These are phyloP conservation scores for Andrographis paniculata DNA, from an alignment of 305 asterid genomes.

Conservation along the genomic window DNA sequence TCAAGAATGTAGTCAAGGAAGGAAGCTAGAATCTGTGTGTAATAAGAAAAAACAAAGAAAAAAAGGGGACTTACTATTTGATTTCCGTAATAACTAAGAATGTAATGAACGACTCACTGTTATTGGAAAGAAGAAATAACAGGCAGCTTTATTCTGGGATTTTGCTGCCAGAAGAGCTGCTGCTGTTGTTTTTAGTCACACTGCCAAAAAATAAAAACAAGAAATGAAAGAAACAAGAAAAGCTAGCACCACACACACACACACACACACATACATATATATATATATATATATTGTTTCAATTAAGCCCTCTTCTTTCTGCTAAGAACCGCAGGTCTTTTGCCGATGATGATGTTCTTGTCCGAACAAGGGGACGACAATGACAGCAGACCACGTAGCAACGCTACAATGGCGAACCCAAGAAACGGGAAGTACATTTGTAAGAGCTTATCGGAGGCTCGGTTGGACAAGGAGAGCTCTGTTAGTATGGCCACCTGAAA, in stretches of 20 bases:
- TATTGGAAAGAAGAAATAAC: too few species aligned
- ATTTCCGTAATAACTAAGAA: not conserved
- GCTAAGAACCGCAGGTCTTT: constrained; percentile 25
- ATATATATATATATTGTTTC: too few species aligned
- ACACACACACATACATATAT: too few species aligned
- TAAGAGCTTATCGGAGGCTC: constrained; percentile 56
- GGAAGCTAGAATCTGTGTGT: not conserved
- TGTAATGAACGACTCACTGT: too few species aligned
- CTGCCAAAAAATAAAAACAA: too few species aligned
- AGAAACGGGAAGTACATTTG: constrained; percentile 57
- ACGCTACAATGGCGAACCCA: constrained; percentile 50
- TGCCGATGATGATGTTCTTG: constrained; percentile 33
- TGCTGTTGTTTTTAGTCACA: too few species aligned
- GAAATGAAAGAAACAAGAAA: too few species aligned
- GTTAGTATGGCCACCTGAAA: constrained; percentile 64
- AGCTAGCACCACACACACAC: too few species aligned
- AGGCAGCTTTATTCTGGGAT: too few species aligned
- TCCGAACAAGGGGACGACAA: constrained; percentile 29
- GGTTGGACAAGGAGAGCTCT: constrained; percentile 49
- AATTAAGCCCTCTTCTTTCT: constrained; percentile 62
- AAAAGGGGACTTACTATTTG: too few species aligned
- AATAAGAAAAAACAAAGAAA: not conserved
- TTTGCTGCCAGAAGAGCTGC: too few species aligned
- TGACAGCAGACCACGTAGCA: constrained; percentile 57
- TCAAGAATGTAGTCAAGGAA: constrained; percentile 47